Evolutionary conservation across 495 filamentous ascomycete genomes (phyloP).

Genomic region (Penicillium lividum): DNA sequence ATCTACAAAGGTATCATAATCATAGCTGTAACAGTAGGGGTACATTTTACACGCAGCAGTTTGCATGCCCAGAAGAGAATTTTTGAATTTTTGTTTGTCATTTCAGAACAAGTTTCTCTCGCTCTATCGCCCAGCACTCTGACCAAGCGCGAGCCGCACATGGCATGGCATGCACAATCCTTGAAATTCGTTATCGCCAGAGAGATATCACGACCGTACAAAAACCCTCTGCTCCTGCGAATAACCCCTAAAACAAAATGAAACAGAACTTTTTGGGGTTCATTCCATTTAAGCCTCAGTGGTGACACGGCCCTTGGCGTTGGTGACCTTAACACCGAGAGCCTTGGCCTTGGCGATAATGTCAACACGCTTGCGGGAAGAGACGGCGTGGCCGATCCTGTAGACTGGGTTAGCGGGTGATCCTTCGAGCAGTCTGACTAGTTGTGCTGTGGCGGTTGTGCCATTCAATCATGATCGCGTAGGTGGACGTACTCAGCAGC

Average conservation of each 20-base stretch:
- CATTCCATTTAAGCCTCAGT: slow-evolving; percentile 80
- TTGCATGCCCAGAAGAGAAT: slow-evolving; percentile 16
- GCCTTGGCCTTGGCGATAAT: slow-evolving; percentile 96
- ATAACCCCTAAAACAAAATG: slow-evolving; percentile 27
- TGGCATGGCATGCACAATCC: slow-evolving; percentile 36
- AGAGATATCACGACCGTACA: slow-evolving; percentile 34
- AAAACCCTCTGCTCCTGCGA: slow-evolving; percentile 31
- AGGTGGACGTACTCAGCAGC: slow-evolving; percentile 86
- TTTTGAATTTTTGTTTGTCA: slow-evolving; percentile 40
- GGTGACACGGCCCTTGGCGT: slow-evolving; percentile 96
- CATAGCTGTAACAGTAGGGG: too few species aligned
- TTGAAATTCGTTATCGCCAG: slow-evolving; percentile 40
- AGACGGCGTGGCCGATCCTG: slow-evolving; percentile 96
- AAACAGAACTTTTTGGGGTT: slow-evolving; percentile 35
- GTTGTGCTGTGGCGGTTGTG: too few species aligned
- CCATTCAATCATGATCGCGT: too few species aligned
- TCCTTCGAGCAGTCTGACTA: neutral
- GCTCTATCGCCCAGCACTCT: slow-evolving; percentile 30
- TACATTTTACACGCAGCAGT: too few species aligned
- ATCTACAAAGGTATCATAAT: too few species aligned
- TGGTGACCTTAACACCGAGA: slow-evolving; percentile 97
- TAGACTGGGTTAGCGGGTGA: slow-evolving; percentile 12
- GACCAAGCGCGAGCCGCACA: slow-evolving; percentile 33
- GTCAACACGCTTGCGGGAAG: slow-evolving; percentile 96
- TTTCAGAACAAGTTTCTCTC: slow-evolving; percentile 35